Conservation (phyloP, 148 eudicot species). For the Salicornia ramosissima region DNA sequence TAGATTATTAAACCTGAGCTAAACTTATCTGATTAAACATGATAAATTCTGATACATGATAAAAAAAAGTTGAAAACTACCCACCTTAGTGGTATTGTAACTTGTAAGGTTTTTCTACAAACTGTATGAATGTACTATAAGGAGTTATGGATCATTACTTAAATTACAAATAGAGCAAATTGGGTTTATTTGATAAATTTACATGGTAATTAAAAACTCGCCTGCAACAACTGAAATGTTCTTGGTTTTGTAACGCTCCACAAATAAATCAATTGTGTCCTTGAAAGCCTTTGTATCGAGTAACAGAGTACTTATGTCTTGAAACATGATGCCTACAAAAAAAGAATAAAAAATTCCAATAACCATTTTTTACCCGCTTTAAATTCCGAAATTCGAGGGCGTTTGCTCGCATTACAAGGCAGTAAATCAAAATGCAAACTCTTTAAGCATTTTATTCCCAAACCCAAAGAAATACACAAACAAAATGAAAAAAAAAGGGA, state of each 20-base stretch:
- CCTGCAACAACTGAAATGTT: slow-evolving; percentile 87
- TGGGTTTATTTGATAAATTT: background rate
- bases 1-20: too few relatives aligned
- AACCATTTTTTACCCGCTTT: background rate
- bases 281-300: slow-evolving; percentile 76
- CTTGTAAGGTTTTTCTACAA: too few relatives aligned
- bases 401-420: too few relatives aligned
- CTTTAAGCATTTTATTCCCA: background rate
- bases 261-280: slow-evolving; percentile 84
- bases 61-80: too few relatives aligned
- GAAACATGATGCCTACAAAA: slow-evolving; percentile 76
- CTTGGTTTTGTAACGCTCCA: slow-evolving; percentile 66
- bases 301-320: slow-evolving; percentile 74
- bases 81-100: too few relatives aligned
- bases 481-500: background rate
- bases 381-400: background rate
- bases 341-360: background rate
- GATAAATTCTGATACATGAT: too few relatives aligned
- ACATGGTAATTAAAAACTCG: slow-evolving; percentile 1
- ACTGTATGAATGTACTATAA: too few relatives aligned
- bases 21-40: too few relatives aligned
- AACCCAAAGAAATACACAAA: background rate
- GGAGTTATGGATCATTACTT: background rate
- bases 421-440: slow-evolving; percentile 7
- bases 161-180: background rate